These are phyloP conservation scores for Podaxis rugospora DNA, from an alignment of 768 basidiomycete genomes.

Conservation along the genomic window DNA sequence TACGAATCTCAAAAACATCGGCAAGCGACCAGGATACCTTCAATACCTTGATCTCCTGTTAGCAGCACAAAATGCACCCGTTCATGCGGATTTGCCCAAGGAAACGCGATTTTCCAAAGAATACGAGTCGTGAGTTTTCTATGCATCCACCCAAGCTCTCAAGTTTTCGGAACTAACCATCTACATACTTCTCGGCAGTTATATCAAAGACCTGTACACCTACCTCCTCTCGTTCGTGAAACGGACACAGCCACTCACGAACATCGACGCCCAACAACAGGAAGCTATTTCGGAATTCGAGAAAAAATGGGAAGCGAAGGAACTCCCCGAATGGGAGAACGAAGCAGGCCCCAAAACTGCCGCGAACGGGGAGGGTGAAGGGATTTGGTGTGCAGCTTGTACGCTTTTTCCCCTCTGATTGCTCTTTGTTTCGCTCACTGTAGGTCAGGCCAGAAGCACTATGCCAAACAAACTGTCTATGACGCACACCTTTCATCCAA, in stretches of 20 bases:
- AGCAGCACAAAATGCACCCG: constrained; percentile 48
- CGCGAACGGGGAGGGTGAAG: constrained; percentile 40
- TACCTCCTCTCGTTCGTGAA: constrained; percentile 87
- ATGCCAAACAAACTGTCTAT: constrained; percentile 97
- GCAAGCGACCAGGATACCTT: constrained; percentile 83
- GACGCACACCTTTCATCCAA: constrained; percentile 94
- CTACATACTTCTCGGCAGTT: constrained; percentile 38
- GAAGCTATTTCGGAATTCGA: constrained; percentile 70
- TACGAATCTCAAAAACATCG: constrained; percentile 83
- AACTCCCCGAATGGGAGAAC: constrained; percentile 77
- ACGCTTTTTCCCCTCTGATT: constrained; percentile 26
- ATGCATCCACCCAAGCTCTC: background rate
- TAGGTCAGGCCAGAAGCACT: constrained; percentile 80
- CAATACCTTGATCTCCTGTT: constrained; percentile 91
- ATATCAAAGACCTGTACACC: constrained; percentile 75
- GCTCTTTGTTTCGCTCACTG: constrained; percentile 10
- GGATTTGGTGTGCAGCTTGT: constrained; percentile 96
- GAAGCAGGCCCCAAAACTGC: constrained; percentile 35
- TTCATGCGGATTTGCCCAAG: constrained; percentile 69
- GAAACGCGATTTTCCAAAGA: constrained; percentile 68
- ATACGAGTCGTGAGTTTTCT: constrained; percentile 63
- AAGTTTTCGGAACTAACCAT: no score
- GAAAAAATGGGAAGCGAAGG: constrained; percentile 72
- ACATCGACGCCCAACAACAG: constrained; percentile 64
- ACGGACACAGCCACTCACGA: constrained; percentile 78